phyloP scores from a whole-genome alignment of 164 flowering plant genomes.

The Vitis vinifera region ASM3070453v1 NC_081822.1:2945001-2945500 shows the following conservation, averaged over 20 bases:
- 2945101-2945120: too few species aligned
- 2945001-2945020: conserved; percentile 32
- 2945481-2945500: too few species aligned
- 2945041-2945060: conserved; percentile 25
- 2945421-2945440: not conserved
- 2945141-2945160: conserved; percentile 12
- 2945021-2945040: conserved; percentile 44
- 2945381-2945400: conserved; percentile 21
- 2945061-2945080: conserved; percentile 18
- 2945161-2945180: conserved; percentile 35
- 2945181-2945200: conserved; percentile 54
- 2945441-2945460: too few species aligned
- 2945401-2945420: conserved; percentile 12
- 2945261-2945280: conserved; percentile 24
- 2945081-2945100: too few species aligned
- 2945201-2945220: conserved; percentile 29
- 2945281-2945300: conserved; percentile 15
- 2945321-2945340: conserved; percentile 39
- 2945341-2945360: conserved; percentile 22
- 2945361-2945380: conserved; percentile 37
- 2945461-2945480: too few species aligned
- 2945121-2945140: too few species aligned
- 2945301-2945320: conserved; percentile 46
- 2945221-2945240: conserved; percentile 25
- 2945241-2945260: conserved; percentile 19